Conservation (phyloP, 768 basidiomycete species). For the Podaxis rugospora region DNA sequence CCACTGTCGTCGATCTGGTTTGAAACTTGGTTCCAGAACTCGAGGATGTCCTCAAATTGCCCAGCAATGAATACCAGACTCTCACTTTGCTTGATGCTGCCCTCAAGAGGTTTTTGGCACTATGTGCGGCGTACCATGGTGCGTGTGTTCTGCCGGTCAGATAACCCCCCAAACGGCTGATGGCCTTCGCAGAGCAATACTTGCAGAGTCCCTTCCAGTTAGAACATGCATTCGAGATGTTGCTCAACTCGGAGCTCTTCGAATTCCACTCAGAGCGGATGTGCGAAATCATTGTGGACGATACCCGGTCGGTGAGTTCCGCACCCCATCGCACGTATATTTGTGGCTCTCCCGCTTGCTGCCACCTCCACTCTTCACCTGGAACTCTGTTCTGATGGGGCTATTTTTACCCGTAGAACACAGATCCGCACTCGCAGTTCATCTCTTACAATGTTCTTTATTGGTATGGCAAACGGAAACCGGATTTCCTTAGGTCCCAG, state of each 20-base stretch:
- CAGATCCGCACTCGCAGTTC: conserved; percentile 80
- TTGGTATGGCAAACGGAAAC: conserved; percentile 64
- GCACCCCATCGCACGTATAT: background rate
- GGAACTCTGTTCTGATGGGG: background rate
- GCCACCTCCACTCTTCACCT: conserved; percentile 11
- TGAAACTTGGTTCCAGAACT: conserved; percentile 55
- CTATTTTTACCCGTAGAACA: conserved; percentile 44
- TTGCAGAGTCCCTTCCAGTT: conserved; percentile 81
- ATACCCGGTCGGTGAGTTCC: conserved; percentile 57
- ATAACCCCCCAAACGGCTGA: conserved; percentile 8
- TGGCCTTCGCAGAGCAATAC: conserved; percentile 58
- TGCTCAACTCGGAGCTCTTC: conserved; percentile 86
- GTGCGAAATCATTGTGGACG: conserved; percentile 72
- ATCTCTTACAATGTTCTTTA: conserved; percentile 78
- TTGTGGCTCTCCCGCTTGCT: conserved; percentile 6
- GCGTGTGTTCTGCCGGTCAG: conserved; percentile 22
- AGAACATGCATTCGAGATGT: conserved; percentile 71
- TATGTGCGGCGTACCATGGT: conserved; percentile 89
- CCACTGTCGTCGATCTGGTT: background rate
- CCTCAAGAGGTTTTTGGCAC: conserved; percentile 66
- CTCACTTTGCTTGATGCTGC: conserved; percentile 76
- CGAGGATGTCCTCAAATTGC: conserved; percentile 73
- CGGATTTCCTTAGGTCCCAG: conserved; percentile 70
- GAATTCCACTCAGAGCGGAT: conserved; percentile 89
- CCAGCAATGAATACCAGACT: conserved; percentile 56